Evolutionary conservation across 2,329 filamentous ascomycete species (phyloP).

Genomic region (Huntiella omanensis): DNA sequence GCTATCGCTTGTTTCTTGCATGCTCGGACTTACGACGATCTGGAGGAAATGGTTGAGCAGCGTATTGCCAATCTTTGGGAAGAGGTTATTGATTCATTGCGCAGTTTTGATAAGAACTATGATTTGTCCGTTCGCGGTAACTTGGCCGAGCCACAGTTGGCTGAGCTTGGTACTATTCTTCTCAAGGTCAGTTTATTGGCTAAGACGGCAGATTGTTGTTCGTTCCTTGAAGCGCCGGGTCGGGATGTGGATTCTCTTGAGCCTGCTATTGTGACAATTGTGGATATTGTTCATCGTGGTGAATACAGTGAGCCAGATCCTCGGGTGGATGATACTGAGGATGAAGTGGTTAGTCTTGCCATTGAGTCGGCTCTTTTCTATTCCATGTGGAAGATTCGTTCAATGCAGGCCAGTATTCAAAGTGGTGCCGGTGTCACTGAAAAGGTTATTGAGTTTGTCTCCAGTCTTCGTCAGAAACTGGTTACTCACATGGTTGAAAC

Average conservation of each 20-base stretch:
- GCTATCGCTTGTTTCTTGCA: constrained; percentile 68
- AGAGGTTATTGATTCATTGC: constrained; percentile 54
- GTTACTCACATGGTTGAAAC: constrained; percentile 46
- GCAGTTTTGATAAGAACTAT: constrained; percentile 49
- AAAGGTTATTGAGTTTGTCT: constrained; percentile 40
- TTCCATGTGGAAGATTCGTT: constrained; percentile 80
- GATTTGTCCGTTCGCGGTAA: constrained; percentile 55
- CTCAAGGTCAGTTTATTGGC: constrained; percentile 67
- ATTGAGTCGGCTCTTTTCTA: constrained; percentile 69
- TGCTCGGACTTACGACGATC: constrained; percentile 69
- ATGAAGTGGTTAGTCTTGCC: constrained; percentile 56
- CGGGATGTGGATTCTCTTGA: constrained; percentile 28
- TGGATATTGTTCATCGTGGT: constrained; percentile 56
- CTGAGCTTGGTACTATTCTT: constrained; percentile 53
- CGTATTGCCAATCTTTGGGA: constrained; percentile 78
- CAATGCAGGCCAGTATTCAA: constrained; percentile 34
- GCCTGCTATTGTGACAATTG: constrained; percentile 47
- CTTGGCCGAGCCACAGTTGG: constrained; percentile 44
- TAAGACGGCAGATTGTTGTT: constrained; percentile 58
- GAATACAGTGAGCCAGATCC: constrained; percentile 48
- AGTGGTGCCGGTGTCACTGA: constrained; percentile 36
- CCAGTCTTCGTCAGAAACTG: constrained; percentile 35
- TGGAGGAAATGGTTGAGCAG: constrained; percentile 66
- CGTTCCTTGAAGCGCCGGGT: constrained; percentile 48
- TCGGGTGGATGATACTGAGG: constrained; percentile 57